Percentiles rank a stretch among this genome's conserved stretches.
Conservation (phyloP, 768 basidiomycete species). For the Arthromyces matolae region DNA sequence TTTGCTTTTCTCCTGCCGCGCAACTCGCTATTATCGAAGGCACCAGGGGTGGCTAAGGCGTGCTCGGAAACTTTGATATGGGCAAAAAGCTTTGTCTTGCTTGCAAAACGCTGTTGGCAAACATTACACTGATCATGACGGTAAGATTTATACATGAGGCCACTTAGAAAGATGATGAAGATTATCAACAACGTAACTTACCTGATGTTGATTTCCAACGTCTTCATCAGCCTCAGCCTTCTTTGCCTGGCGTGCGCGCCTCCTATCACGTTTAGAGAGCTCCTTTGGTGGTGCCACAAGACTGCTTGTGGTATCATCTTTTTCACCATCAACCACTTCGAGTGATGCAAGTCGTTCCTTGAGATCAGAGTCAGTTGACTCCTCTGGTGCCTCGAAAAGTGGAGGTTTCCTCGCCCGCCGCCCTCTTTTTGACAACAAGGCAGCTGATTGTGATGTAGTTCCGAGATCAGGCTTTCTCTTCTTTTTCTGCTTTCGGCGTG, state of each 20-base stretch:
- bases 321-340: conserved; percentile 1
- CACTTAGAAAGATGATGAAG: background rate
- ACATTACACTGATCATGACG: conserved; percentile 63
- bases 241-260: conserved; percentile 74
- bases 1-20: conserved; percentile 36
- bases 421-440: conserved; percentile 14
- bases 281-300: conserved; percentile 13
- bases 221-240: conserved; percentile 44
- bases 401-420: conserved; percentile 14
- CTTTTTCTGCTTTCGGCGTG: conserved; percentile 9
- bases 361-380: background rate
- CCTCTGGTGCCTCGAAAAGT: conserved; percentile 6
- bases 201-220: conserved; percentile 17
- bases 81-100: conserved; percentile 69
- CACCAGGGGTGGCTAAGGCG: conserved; percentile 45
- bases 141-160: conserved; percentile 9
- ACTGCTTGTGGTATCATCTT: conserved; percentile 4
- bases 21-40: conserved; percentile 17
- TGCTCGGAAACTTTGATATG: conserved; percentile 74
- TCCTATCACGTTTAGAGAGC: conserved; percentile 74
- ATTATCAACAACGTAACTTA: background rate
- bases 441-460: background rate
- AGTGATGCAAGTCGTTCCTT: background rate
- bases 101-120: conserved; percentile 59
- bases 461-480: conserved; percentile 7